Evolutionary conservation across 2,329 filamentous ascomycete species (phyloP), one percentile per base, ranked within the genome.

Genomic region (Aspergillus oerlinghausenensis): DNA sequence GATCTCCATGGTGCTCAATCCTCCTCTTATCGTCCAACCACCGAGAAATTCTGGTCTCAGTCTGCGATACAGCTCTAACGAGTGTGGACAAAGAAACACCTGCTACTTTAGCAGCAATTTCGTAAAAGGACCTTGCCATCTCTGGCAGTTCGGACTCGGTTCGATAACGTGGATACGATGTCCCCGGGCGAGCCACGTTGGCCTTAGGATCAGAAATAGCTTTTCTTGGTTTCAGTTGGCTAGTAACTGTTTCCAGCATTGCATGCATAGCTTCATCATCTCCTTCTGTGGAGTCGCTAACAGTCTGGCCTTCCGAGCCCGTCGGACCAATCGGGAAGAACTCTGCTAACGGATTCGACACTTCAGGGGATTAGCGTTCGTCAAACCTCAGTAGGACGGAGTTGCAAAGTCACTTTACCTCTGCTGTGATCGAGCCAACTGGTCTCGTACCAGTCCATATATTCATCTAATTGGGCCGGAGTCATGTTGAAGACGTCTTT

Each of bases 361-460:
- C 63, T 62, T 50, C 62, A 52, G 52, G 56, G 14, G 47, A 35
- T 9, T 28, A 47, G 1, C 51, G 38, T 58, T 49, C 55, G 47
- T 50, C 25, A 26, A 17, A 40, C 32, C 25, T 10, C 35, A n/a
- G 14, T 11, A 9, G 19, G 21, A 26, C 6, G 8, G n/a, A 45
- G 11, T 8, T 14, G 23, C 5, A 17, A 19, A 17, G 6, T 17
- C 21, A 45, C 45, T 63, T 17, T 54, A 73, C 71, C 58, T 64
- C 58, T 65, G 54, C 64, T 70, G 35, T 52, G 67, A 52, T 75
- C 71, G 38, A 77, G 62, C 78, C 85, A 89, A 48, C 81, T 87
- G 56, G 80, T 79, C 67, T 89, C 85, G 68, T 89, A 92, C 86
- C 88, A 94, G 71, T 90, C 84, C 72, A 95, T 79, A 66, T 92